phyloP scores from a whole-genome alignment of 768 basidiomycete species.

The Tylopilus sp. region DNA sequence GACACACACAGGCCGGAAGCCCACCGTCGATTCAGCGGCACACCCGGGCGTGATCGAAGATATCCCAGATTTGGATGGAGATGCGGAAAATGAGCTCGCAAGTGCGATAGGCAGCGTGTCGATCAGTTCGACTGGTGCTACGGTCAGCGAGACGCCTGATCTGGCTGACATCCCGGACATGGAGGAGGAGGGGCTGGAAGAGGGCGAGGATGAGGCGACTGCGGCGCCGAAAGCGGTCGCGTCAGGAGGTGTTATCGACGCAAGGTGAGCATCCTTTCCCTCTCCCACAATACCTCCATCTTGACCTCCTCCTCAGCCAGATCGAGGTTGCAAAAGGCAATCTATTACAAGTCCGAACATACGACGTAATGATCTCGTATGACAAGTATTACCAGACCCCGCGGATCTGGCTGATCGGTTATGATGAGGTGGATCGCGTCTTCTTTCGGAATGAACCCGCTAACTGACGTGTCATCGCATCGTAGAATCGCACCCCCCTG shows the following conservation, averaged over 20 bases:
- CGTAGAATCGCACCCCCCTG: slow-evolving; percentile 81
- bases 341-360: slow-evolving; percentile 92
- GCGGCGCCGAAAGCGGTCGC: slow-evolving; percentile 50
- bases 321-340: slow-evolving; percentile 73
- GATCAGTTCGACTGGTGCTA: slow-evolving; percentile 35
- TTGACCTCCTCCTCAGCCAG: slow-evolving; percentile 38
- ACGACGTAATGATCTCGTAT: slow-evolving; percentile 99
- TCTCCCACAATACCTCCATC: neutral
- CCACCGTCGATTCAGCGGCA: slow-evolving; percentile 46
- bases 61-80: slow-evolving; percentile 86
- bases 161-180: slow-evolving; percentile 98
- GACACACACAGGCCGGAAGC: slow-evolving; percentile 83
- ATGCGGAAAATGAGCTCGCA: slow-evolving; percentile 48
- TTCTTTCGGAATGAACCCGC: neutral
- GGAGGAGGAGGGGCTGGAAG: slow-evolving; percentile 91
- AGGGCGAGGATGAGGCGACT: slow-evolving; percentile 84
- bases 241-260: slow-evolving; percentile 38
- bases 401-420: slow-evolving; percentile 95
- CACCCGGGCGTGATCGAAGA: slow-evolving; percentile 73
- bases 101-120: slow-evolving; percentile 45
- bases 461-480: neutral
- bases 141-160: slow-evolving; percentile 69
- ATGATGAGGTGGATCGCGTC: slow-evolving; percentile 75
- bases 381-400: slow-evolving; percentile 99
- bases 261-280: slow-evolving; percentile 40